Base-by-base conservation (phyloP, 768 basidiomycete genomes). In the Leccinum longicurvipes region DNA sequence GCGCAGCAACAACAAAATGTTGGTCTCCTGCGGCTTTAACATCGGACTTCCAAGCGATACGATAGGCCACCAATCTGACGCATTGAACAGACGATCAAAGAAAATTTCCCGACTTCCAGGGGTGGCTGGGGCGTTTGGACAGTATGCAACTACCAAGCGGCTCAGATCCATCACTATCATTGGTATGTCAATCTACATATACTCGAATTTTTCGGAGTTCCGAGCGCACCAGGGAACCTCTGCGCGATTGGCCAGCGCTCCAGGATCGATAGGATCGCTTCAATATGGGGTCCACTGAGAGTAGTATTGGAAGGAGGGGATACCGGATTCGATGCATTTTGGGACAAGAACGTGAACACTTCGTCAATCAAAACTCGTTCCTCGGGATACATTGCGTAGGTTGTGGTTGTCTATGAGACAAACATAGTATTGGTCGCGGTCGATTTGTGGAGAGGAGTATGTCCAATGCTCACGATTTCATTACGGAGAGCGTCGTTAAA, bases 121-220 rank as follows among this genome's bases (percentile, higher is more conserved):
- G 4, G 69, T 60, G 3, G 77, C 72, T 56, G 85, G 79, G 2
- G 79, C 73, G 7, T 79, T 76, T 1, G 85, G 81, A 48, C 79
- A 81, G 66, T 80, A 86, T 2, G 82, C 89, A 19, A 84, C 76
- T 15, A 96, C 69, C 36, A 96, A 76, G 39, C 97, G 85, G 50
- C 83, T 78, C 12, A 98, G 80, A 65, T 98, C 96, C 64, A 98
- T 83, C 12, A 95, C 92, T 93, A 60, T 11, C 34, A 53, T 47
- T 12, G 15, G 36, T 14, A 47, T 12, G 36, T 50, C 53, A 54
- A 50, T 50, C 11, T 27, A 36, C 47, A 55, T 23, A 12, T 17
- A 31, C 45, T 45, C 44, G 44, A 28, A 21, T 28, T 44, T 12
- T 49, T 39, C 34, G 3, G 27, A n/a, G 32, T 28, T 24, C 17